Evolutionary conservation across 108 stramenopile species (phyloP).

Genomic region (Seminavis robusta): DNA sequence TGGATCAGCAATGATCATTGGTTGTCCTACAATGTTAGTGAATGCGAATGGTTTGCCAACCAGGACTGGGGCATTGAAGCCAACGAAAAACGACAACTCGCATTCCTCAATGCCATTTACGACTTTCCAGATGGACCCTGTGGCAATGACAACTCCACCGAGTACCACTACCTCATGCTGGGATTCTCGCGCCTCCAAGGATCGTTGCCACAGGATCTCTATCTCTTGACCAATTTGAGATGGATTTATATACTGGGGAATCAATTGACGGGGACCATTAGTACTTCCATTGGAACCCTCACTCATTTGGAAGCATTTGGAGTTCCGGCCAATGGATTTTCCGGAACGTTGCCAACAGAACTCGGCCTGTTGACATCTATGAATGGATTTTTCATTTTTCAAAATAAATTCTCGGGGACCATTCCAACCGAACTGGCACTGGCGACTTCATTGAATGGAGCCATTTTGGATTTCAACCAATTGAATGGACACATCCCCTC

Average conservation of each 20-base stretch:
- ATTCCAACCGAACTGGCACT: slow-evolving; percentile 35
- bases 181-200: too few species aligned
- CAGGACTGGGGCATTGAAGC: not conserved
- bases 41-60: slow-evolving; percentile 1
- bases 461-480: slow-evolving; percentile 42
- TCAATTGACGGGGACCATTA: slow-evolving; percentile 42
- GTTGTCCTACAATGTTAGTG: not conserved
- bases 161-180: too few species aligned
- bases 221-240: too few species aligned
- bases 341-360: too few species aligned
- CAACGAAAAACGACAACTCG: too few species aligned
- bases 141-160: too few species aligned
- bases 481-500: not conserved
- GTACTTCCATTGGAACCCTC: slow-evolving; percentile 43
- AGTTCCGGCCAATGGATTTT: too few species aligned
- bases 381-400: slow-evolving; percentile 37
- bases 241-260: slow-evolving; percentile 52
- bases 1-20: slow-evolving; percentile 9
- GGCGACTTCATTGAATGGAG: slow-evolving; percentile 15
- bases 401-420: slow-evolving; percentile 33
- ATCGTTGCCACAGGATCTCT: too few species aligned
- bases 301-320: too few species aligned
- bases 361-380: too few species aligned
- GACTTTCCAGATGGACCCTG: too few species aligned
- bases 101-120: too few species aligned